Evolutionary conservation across 1,284 basidiomycete genomes (phyloP), one percentile per base, ranked within the genome.

Genomic region (Cryptococcus wingfieldii): DNA sequence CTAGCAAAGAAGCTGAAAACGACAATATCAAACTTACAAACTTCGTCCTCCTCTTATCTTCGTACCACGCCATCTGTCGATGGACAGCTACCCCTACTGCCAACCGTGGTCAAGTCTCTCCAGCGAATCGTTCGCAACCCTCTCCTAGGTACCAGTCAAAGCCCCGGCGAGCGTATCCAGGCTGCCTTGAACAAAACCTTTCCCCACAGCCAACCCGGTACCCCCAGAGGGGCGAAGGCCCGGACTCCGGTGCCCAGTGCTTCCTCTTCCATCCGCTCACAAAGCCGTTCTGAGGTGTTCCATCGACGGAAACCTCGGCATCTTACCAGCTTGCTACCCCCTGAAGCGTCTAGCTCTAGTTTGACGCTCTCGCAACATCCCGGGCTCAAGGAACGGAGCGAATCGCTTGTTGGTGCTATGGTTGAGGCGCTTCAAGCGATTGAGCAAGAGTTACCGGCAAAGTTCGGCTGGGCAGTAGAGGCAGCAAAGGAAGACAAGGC

Each of bases 131-230:
- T 66, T 23, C 65, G 72, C 2, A 76, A 76, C 50, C 63, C 72
- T 3, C 53, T 76, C 14, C 61, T 76, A 4, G 69, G 68, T 1
- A 66, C 66, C 0, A 69, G 67, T 41, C 71, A 74, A 52, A 65
- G 70, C 0, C 72, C 74, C 0, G 74, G 74, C 1, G 71, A 73
- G 46, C 58, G 74, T 8, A 74, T 76, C 41, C 61, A 66, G 34
- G 60, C 61, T 0, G 74, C 74, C 1, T 52, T 76, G 16, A 59
- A 67, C 16, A 64, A 65, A 31, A 61, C 59, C 13, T 50, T 57
- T 14, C 59, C 55, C 0, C 59, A 51, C 18, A 52, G 51, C 18
- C 34, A 51, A 41, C 38, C 55, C 12, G 54, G 31, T 14, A 53
- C 54, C 9, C 55, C 57, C 13, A 27, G 53, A 38, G 8, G n/a